Evolutionary conservation across 2,329 filamentous ascomycete species (phyloP), one percentile per base, ranked within the genome.

Genomic region (Zalaria obscura): DNA sequence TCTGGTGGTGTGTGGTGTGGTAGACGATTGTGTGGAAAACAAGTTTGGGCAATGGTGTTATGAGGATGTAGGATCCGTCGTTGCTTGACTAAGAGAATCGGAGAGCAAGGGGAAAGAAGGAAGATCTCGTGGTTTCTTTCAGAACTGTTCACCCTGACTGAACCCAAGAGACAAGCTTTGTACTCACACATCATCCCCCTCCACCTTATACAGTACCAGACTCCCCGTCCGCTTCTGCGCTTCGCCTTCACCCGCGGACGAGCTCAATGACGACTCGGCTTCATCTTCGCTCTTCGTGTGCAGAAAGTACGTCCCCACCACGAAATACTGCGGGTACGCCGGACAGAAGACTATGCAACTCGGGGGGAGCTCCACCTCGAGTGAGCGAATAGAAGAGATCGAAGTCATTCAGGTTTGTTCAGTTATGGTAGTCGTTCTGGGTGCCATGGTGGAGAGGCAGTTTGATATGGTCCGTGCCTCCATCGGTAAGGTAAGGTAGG

Each of bases 251-350:
- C 27, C 4, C 3, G 33, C 25, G 3, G 28, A 35, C 5, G 6
- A 9, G n/a, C 7, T 25, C 27, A 37, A 25, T 11, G 38, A 27
- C 27, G 5, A 5, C 7, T 47, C 39, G 35, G 36, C 25, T 27
- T 46, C 36, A 18, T 41, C 57, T 36, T 45, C 40, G 32, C 45
- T 40, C 28, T 54, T 55, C 35, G 70, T 69, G 47, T 86, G 67
- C 27, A 94, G 70, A 47, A 81, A 75, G 60, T 95, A 95, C 1
- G 88, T 94, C 33, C 88, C 89, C 38, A 94, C 73, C 0, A 93
- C 68, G 49, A 93, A 79, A 53, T 80, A 75, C 0, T 76, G 63
- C 0, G 75, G 73, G 44, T 76, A 56, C 1, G 61, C 58, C 1
- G 78, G 76, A 48, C 76, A 82, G 52, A 87, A 85, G 46, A 83